Evolutionary conservation across 2,329 filamentous ascomycete species (phyloP), one percentile per base, ranked within the genome.

Genomic region (Ambrosiella beaveri): DNA sequence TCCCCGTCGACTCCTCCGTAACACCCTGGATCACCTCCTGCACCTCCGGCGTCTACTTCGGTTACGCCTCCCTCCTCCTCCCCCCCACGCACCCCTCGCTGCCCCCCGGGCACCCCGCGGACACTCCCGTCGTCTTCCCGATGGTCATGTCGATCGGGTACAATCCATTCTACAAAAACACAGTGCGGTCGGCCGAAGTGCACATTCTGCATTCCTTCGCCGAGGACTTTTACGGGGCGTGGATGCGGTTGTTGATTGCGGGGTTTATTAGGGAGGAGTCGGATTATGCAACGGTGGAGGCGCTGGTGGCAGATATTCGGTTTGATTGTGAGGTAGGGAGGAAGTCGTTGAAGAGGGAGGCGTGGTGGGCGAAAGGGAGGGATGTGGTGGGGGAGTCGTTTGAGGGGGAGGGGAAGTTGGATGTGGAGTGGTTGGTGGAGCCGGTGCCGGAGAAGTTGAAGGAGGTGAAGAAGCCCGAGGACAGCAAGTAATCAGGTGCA

Each of bases 161-260:
- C 78, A 98, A 97, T 71, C 93, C 93, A 0, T 97, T 90, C 72
- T 98, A 95, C 78, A 89, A 90, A 69, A 97, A 98, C 75, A 83
- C 78, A 3, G 81, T 87, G 52, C 83, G 88, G 62, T 88, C 81
- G 62, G 89, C 93, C 67, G 89, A 95, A 75, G 89, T 95, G 59
- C 89, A 95, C 72, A 79, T 98, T 57, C 78, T 98, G 70, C 83
- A 88, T 66, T 69, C 75, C 49, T 95, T 96, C 68, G 69, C 71
- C 1, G 73, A 75, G 44, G 89, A 97, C 68, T 98, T 98, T 68
- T 97, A 97, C 71, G 86, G 80, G 62, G 79, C 78, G 4, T 79
- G 81, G 63, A 85, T 97, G 75, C 83, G 88, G 47, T 73, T 97
- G 13, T 70, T 89, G 27, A 81, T 98, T 54, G 69, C 91, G 61